A percentile compares a stretch with the other conserved stretches of the same genome.
phyloP scores from a whole-genome alignment of 345 rosid genomes.

The Litchi chinensis region DNA sequence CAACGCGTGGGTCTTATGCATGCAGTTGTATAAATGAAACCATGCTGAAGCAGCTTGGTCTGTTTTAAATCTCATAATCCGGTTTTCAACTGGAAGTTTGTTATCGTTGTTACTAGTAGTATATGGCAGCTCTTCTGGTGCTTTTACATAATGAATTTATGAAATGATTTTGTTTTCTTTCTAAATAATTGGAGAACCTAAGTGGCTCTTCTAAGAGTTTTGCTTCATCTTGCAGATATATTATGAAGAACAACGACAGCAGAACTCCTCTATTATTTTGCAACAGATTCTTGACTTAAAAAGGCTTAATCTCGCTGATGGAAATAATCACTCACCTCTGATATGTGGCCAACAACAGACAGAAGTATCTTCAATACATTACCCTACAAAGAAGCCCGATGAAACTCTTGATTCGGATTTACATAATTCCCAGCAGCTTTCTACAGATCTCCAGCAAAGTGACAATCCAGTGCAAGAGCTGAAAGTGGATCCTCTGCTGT shows the following conservation, averaged over 20 bases:
- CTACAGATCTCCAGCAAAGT: constrained; percentile 31
- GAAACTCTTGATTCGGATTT: constrained; percentile 25
- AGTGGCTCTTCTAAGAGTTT: constrained; percentile 4
- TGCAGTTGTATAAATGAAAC: background rate
- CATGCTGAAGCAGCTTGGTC: background rate
- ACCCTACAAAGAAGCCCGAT: constrained; percentile 23
- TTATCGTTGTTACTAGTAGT: background rate
- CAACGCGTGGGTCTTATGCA: background rate
- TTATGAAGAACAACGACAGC: constrained; percentile 26
- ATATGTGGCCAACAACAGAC: constrained; percentile 27
- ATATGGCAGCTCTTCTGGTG: constrained; percentile 6
- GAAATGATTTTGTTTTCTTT: constrained; percentile 2
- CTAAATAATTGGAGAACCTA: background rate
- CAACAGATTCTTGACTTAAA: constrained; percentile 77
- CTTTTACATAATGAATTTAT: background rate
- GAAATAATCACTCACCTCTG: constrained; percentile 22
- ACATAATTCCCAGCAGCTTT: constrained; percentile 29
- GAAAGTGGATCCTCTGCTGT: constrained; percentile 42
- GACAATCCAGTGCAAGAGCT: constrained; percentile 38
- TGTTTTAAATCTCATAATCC: background rate
- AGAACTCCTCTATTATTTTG: constrained; percentile 44
- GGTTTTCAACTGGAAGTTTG: background rate
- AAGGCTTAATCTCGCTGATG: constrained; percentile 55
- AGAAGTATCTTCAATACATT: constrained; percentile 23
- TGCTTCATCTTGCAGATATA: constrained; percentile 37